phyloP scores from a whole-genome alignment of 352 stramenopile genomes.

The Phytophthora ohioensis region DNA sequence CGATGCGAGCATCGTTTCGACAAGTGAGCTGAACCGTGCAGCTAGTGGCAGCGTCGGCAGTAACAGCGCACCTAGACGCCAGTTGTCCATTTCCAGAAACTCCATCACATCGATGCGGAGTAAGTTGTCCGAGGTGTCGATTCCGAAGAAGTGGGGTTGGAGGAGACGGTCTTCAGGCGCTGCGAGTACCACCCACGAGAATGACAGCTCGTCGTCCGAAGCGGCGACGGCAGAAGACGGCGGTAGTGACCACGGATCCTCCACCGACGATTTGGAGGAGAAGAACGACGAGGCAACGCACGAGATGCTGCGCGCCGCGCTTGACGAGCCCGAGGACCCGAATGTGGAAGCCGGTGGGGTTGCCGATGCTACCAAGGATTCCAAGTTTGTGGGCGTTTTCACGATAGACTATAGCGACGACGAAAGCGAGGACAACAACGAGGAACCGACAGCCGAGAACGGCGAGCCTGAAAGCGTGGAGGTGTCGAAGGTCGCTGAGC shows the following conservation, averaged over 20 bases:
- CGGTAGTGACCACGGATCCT: constrained; percentile 69
- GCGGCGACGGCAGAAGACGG: constrained; percentile 69
- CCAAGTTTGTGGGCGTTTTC: constrained; percentile 78
- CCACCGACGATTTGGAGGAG: constrained; percentile 54
- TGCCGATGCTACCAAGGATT: constrained; percentile 29
- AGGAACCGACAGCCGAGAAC: constrained; percentile 12
- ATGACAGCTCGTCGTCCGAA: constrained; percentile 75
- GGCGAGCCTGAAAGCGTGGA: constrained; percentile 3
- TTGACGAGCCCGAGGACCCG: constrained; percentile 44
- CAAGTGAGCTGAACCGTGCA: constrained; percentile 45
- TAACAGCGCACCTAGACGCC: constrained; percentile 35
- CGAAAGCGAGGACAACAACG: constrained; percentile 55
- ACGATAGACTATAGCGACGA: constrained; percentile 87
- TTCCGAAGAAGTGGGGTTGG: constrained; percentile 69
- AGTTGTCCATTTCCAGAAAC: constrained; percentile 62
- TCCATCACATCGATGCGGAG: constrained; percentile 64
- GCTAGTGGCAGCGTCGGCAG: constrained; percentile 38
- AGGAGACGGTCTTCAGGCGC: constrained; percentile 51
- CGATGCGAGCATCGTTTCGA: constrained; percentile 76
- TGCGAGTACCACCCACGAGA: constrained; percentile 47
- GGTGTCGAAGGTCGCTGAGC: constrained; percentile 17
- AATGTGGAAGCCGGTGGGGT: constrained; percentile 19
- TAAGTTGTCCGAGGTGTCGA: constrained; percentile 73
- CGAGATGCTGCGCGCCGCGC: constrained; percentile 49
- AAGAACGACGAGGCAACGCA: constrained; percentile 50